A percentile compares a stretch with the other conserved stretches of the same genome.
Evolutionary conservation across 208 protist genomes (phyloP).

Genomic region (Trypanosoma cruzi): DNA sequence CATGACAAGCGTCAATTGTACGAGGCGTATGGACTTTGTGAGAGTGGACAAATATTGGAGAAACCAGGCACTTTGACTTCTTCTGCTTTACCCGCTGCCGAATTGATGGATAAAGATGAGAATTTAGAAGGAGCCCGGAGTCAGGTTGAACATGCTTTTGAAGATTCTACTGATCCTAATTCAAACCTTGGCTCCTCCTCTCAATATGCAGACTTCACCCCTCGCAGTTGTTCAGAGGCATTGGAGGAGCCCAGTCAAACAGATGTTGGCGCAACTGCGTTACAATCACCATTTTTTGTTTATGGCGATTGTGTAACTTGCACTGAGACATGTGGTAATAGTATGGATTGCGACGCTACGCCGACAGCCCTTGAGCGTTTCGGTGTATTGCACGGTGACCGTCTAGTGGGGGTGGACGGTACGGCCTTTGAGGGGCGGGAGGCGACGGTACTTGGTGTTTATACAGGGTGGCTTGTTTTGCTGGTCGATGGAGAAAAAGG

Average conservation of each 20-base stretch:
- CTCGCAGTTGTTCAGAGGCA: slow-evolving; percentile 1
- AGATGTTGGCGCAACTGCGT: neutral
- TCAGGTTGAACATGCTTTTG: neutral
- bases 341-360: slow-evolving; percentile 39
- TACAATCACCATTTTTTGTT: slow-evolving; percentile 29
- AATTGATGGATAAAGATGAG: neutral
- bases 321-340: slow-evolving; percentile 38
- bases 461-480: slow-evolving; percentile 39
- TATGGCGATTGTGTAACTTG: slow-evolving; percentile 32
- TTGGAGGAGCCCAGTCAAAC: neutral
- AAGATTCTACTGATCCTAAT: neutral
- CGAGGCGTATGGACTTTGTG: slow-evolving; percentile 19
- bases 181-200: neutral
- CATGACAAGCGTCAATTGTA: slow-evolving; percentile 7
- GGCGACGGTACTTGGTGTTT: slow-evolving; percentile 36
- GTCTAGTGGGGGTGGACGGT: slow-evolving; percentile 12
- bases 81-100: neutral
- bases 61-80: neutral
- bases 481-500: slow-evolving; percentile 39
- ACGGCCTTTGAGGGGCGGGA: slow-evolving; percentile 11
- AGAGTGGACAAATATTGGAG: neutral
- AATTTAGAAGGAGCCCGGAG: neutral
- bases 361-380: slow-evolving; percentile 29
- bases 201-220: neutral
- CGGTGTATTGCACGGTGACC: slow-evolving; percentile 51